These are phyloP conservation scores for Metrosideros polymorpha DNA, from an alignment of 441 rosid species.

Conservation along the genomic window DNA sequence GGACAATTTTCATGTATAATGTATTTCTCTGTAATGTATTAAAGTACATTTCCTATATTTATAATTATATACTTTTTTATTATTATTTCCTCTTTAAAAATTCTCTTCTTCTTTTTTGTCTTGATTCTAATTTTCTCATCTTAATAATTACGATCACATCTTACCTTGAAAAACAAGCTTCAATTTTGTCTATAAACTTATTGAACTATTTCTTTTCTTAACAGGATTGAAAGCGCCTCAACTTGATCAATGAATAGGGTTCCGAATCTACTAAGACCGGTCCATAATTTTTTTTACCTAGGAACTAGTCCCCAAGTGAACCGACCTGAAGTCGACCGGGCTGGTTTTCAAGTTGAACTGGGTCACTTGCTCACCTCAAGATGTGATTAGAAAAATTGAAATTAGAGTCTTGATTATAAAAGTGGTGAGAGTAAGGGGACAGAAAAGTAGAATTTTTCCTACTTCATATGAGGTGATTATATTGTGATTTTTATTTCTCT, in stretches of 20 bases:
- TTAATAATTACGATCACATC: neutral
- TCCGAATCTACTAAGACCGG: neutral
- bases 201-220: neutral
- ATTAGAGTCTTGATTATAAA: neutral
- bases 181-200: neutral
- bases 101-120: neutral
- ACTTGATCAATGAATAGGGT: neutral
- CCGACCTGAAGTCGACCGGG: neutral
- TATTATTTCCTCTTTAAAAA: neutral
- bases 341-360: accelerated
- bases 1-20: too few species aligned
- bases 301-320: too few species aligned
- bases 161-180: neutral
- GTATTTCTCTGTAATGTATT: too few species aligned
- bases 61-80: neutral
- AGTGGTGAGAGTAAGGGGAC: too few species aligned
- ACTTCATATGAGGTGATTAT: neutral
- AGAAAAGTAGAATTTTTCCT: neutral
- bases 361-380: neutral
- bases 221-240: neutral
- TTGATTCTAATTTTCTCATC: neutral
- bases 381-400: neutral
- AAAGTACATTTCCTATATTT: too few species aligned
- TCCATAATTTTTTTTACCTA: neutral
- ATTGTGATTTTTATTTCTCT: neutral